Evolutionary conservation across 345 rosid species (phyloP).

Genomic region (Psidium friedrichsthalianum): DNA sequence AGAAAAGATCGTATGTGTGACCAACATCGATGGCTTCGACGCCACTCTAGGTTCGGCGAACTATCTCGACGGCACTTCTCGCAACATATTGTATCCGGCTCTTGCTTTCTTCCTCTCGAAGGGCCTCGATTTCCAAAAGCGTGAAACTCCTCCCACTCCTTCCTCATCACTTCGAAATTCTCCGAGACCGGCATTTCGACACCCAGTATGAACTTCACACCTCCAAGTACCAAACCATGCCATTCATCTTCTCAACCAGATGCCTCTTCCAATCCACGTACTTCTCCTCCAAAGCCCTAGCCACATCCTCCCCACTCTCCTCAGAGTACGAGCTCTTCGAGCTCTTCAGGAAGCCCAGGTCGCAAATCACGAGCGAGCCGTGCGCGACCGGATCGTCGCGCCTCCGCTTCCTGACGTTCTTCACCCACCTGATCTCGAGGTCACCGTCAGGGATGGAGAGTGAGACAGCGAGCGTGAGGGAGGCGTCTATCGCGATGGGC

Average conservation of each 20-base stretch:
- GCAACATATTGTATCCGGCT: constrained; percentile 69
- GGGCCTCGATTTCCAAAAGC: constrained; percentile 64
- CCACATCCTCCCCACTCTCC: constrained; percentile 20
- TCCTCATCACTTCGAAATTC: constrained; percentile 64
- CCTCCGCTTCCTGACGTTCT: constrained; percentile 79
- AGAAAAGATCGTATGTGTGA: constrained; percentile 80
- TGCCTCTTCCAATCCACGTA: constrained; percentile 71
- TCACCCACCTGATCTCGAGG: constrained; percentile 44
- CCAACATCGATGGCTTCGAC: constrained; percentile 85
- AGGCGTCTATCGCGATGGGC: constrained; percentile 55
- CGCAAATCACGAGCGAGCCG: constrained; percentile 58
- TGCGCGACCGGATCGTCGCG: constrained; percentile 78
- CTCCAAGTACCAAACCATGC: constrained; percentile 75
- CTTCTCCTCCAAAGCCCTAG: constrained; percentile 47
- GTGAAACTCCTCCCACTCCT: constrained; percentile 64
- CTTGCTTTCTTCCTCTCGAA: constrained; percentile 49
- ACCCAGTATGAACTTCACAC: constrained; percentile 54
- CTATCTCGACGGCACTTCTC: constrained; percentile 88
- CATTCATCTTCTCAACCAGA: constrained; percentile 65
- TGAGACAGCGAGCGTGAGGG: constrained; percentile 41
- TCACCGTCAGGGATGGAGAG: constrained; percentile 54
- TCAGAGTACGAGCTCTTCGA: constrained; percentile 5
- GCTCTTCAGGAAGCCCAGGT: constrained; percentile 60
- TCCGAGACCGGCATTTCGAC: constrained; percentile 48
- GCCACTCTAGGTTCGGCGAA: constrained; percentile 92